Evolutionary conservation across 306 rosid species (phyloP), one percentile per base, ranked within the genome.

Genomic region (Quercus mongolica): DNA sequence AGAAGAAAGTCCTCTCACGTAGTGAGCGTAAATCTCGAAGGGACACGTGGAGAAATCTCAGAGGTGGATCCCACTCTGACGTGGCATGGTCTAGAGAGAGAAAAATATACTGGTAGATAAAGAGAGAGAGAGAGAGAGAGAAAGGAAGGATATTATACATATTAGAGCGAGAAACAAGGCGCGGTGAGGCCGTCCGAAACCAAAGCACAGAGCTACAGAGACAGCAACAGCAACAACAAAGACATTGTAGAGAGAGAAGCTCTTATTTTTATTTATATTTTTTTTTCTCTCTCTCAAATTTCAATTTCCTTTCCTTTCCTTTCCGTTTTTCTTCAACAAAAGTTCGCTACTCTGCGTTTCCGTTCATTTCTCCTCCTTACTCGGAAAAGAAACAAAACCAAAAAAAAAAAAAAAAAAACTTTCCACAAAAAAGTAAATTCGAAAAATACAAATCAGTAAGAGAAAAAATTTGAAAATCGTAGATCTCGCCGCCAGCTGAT

Each of bases 61-160:
- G 77, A 71, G 83, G 84, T 88, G 94, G 94, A 85, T 79, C 92
- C 92, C 89, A 85, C 87, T 85, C 52, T 86, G 93, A 93, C 94
- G 92, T 90, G 92, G 89, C 17, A 49, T n/a, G 73, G 74, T 75
- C 55, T 81, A 56, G 25, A 65, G 64, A 85, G 74, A 26, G 76
- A 74, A 28, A 28, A 68, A 20, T n/a, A 51, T 26, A 12, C 54
- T 49, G 1, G 4, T 35, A 21, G 46, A 46, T n/a, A 46, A 55
- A 55, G 44, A 68, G 20, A 7, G 56, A 11, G 75, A 52, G 33
- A 71, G 15, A 54, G 49, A 41, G n/a, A 73, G 71, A 49, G 14
- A 73, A 44, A 38, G 7, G 81, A 12, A 59, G 52, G 79, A 30
- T 6, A 63, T 56, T 58, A 35, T 69, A 87, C 74, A 81, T 38